Base-by-base conservation (phyloP, 2,329 filamentous ascomycete species). In the Fusarium sp. region DNA sequence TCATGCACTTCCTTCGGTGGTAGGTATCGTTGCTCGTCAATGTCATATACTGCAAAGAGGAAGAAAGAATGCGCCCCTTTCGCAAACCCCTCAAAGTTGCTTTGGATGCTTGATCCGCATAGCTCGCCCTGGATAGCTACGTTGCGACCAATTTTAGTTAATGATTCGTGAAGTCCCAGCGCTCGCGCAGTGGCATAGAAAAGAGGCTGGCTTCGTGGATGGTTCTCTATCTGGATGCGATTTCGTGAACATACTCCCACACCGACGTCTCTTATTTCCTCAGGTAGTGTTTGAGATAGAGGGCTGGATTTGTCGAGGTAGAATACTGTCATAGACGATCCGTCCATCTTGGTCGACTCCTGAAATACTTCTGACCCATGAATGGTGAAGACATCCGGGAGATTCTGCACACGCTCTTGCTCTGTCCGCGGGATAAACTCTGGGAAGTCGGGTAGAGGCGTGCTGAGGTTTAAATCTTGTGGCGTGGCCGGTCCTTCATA, bases 311-410 rank as follows among this genome's bases (percentile, higher is more conserved):
- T 56, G 30, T 63, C 51, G 57, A 82, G 51, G 50, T 79, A 82
- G 71, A 82, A 82, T 23, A 78, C 69, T 1, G 78, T 79, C 77
- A 81, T 81, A 14, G 76, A 78, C 1, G 74, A 68, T 20, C 80
- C 81, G 58, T 82, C 81, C 74, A 82, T 77, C 73, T 82, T 82
- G 63, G 76, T 71, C 2, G 77, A 76, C 56, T 80, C 78, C 50
- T 82, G 79, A 62, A 78, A 82, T 8, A 74, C 50, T 45, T 55
- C 64, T 21, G 73, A 53, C 3, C 63, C 56, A 27, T 72, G 71
- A 13, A 53, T 30, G 25, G 27, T 27, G 27, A 75, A 70, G 10
- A 73, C 51, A 16, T 63, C 32, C 8, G 71, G 48, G 4, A 75
- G 46, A 49, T 75, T 75, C 32, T 75, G 73, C 16, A 75, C 67